Evolutionary conservation across 768 basidiomycete species (phyloP).

Genomic region (Pleurotus djamor): DNA sequence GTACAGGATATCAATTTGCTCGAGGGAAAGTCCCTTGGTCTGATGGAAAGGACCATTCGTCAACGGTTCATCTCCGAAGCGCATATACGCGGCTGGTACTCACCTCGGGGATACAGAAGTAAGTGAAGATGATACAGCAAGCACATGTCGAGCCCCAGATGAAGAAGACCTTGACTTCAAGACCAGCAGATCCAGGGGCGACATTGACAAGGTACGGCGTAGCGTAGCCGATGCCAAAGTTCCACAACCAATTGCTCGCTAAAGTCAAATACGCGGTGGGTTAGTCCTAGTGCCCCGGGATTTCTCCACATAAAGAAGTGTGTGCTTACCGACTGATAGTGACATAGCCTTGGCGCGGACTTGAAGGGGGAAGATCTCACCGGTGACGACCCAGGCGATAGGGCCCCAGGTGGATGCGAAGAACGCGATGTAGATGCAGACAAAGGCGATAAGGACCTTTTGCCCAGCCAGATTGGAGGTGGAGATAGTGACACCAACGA

Average conservation of each 20-base stretch:
- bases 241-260: constrained; percentile 57
- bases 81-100: constrained; percentile 9
- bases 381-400: constrained; percentile 62
- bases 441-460: constrained; percentile 60
- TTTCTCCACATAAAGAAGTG: constrained; percentile 22
- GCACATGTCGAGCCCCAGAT: constrained; percentile 74
- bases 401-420: constrained; percentile 72
- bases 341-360: constrained; percentile 84
- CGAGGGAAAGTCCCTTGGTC: constrained; percentile 81
- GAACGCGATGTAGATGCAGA: constrained; percentile 52
- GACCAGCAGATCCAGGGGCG: constrained; percentile 41
- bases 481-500: constrained; percentile 51
- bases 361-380: constrained; percentile 82
- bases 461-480: constrained; percentile 45
- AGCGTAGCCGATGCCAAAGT: constrained; percentile 60
- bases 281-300: neutral
- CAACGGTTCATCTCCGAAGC: no score
- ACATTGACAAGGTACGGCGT: constrained; percentile 59
- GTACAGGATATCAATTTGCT: constrained; percentile 83
- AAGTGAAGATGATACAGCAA: constrained; percentile 73
- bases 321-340: constrained; percentile 67
- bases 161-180: constrained; percentile 81
- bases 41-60: constrained; percentile 11
- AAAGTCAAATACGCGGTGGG: neutral
- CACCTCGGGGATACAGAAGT: constrained; percentile 76